Conservation (phyloP, 139 green algal species). For the Micractinium conductrix region DNA sequence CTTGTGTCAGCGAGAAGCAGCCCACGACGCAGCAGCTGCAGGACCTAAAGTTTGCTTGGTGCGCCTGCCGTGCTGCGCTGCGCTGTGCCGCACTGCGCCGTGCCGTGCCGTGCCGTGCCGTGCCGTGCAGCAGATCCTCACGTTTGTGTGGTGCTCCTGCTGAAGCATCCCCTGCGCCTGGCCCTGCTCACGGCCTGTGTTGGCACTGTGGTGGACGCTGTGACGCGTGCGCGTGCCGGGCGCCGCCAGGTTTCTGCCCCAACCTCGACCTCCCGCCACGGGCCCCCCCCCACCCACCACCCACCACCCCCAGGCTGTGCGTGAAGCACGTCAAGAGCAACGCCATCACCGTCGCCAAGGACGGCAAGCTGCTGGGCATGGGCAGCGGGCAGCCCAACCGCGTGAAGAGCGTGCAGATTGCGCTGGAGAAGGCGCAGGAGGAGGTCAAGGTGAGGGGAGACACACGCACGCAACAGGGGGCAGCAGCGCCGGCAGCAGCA, state of each 20-base stretch:
- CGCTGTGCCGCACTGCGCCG: no score
- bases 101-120: no score
- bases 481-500: no score
- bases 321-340: slow-evolving; percentile 99
- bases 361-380: slow-evolving; percentile 94
- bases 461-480: not conserved
- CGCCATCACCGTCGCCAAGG: slow-evolving; percentile 98
- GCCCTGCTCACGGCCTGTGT: no score
- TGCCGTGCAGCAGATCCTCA: no score
- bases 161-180: no score
- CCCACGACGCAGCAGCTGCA: slow-evolving; percentile 89
- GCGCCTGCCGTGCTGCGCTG: no score
- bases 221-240: no score
- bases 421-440: slow-evolving; percentile 93
- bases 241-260: no score
- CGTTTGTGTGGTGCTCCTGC: no score
- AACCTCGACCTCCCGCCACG: no score
- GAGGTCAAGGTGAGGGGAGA: slow-evolving; percentile 68
- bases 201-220: no score
- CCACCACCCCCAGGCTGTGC: slow-evolving; percentile 46
- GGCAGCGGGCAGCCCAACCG: slow-evolving; percentile 98
- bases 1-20: slow-evolving; percentile 80
- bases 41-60: slow-evolving; percentile 97
- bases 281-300: not conserved
- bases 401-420: slow-evolving; percentile 94